Evolutionary conservation across 768 basidiomycete genomes (phyloP), one percentile per base, ranked within the genome.

Genomic region (Russula lepida): DNA sequence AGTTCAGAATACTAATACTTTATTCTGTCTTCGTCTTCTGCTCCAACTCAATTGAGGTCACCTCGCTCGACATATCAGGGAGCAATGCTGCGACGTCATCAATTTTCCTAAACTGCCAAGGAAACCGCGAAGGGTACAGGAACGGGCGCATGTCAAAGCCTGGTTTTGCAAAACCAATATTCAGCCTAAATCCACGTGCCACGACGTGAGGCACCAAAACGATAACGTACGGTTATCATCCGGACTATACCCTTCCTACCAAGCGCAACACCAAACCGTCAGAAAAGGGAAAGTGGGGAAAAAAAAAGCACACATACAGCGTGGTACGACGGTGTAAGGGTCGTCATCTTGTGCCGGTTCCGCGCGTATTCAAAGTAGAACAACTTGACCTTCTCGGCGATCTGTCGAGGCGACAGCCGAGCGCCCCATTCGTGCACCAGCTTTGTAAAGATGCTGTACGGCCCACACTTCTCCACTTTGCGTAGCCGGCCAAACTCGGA

Each of bases 281-380:
- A 50, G 15, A n/a, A 41, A 21, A 6, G 1, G 9, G 8, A 21
- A 32, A n/a, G n/a, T 3, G 17, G 13, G 30, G 1, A 19, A 11
- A 51, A 28, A 60, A 32, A 51, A 54, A 7, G 2, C 3, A 19
- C 19, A 13, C 90, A 69, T 64, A 88, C 95, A 51, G 94, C 94
- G 71, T 97, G 94, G 69, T 97, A 97, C 1, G 92, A 81, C 1
- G 94, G 94, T 2, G 94, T 97, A 63, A 97, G 70, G 0, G 92
- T 95, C 27, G 94, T 95, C 94, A 99, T 98, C 82, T 99, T 99
- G 76, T 98, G 97, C 49, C 95, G 77, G 72, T 99, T 99, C 56
- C 95, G 79, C 0, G 97, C 97, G 67, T 99, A 85, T 71, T 97
- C 93, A 67, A 94, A 95, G 78, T 92, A 98, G 78, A 99, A 99